Evolutionary conservation across 768 basidiomycete species (phyloP).

Genomic region (Daedaleopsis sinensis): DNA sequence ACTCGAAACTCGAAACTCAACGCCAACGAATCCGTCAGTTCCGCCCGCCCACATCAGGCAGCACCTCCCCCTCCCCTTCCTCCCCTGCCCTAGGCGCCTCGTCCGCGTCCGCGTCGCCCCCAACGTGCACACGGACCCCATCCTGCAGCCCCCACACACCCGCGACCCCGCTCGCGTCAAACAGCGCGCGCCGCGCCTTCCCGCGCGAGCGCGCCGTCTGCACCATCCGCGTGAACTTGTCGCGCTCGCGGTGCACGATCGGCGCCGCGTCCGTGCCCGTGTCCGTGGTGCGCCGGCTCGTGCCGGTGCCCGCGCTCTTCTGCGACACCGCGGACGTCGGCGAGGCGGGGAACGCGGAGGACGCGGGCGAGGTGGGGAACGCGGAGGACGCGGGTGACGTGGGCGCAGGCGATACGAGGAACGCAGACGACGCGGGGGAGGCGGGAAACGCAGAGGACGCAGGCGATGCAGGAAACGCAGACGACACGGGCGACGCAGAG

Average conservation of each 20-base stretch:
- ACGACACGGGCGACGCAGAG: background rate
- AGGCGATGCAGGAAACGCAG: too few relatives aligned
- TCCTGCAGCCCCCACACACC: background rate
- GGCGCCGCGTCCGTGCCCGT: background rate
- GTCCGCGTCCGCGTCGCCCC: too few relatives aligned
- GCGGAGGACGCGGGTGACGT: background rate
- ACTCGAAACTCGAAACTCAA: too few relatives aligned
- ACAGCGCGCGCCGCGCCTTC: background rate
- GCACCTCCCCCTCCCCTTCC: too few relatives aligned
- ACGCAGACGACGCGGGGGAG: too few relatives aligned
- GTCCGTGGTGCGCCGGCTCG: too few relatives aligned
- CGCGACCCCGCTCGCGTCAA: background rate
- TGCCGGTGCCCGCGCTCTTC: background rate
- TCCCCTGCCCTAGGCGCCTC: too few relatives aligned
- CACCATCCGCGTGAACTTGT: conserved; percentile 1
- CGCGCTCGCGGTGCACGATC: background rate
- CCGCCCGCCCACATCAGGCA: too few relatives aligned
- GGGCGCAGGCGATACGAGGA: too few relatives aligned
- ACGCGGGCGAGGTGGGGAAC: background rate
- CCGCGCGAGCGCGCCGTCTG: background rate
- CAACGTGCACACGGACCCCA: background rate
- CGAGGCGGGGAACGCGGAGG: background rate
- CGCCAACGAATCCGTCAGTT: too few relatives aligned
- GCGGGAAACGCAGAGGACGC: too few relatives aligned
- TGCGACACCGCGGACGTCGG: background rate